Evolutionary conservation across 208 protist species (phyloP), one percentile per base, ranked within the genome.

Genomic region (Naegleria gruberi): DNA sequence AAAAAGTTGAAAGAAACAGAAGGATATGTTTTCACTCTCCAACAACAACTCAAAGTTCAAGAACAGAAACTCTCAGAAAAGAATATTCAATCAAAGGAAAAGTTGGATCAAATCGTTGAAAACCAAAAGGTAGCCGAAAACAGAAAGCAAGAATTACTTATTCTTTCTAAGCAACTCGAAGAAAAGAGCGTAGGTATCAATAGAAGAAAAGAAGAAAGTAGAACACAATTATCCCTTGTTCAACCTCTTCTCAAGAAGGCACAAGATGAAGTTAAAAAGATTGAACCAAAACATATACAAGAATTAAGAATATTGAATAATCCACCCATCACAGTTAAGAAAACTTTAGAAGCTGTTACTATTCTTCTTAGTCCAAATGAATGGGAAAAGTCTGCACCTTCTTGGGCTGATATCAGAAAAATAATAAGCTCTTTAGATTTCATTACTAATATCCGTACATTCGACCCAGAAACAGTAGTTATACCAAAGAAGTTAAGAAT

Each of bases 301-400:
- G 98, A 99, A 94, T 97, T 99, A n/a, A 95, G 98, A 74, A 93
- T 95, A 41, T 97, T 99, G 89, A 94, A 94, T n/a, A 99, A 96
- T 44, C 98, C 98, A 82, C 98, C 98, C 40, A 93, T 92, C 47
- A 96, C 95, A 92, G 97, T 99, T 65, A 96, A 98, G 94, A 94
- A 97, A 30, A 95, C 96, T n/a, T 94, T 99, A 42, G 96, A 98
- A 90, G 97, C 98, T 15, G 92, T 95, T 85, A 91, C 93, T 40
- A 91, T 98, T 44, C 94, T 99, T 91, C 94, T 96, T 34, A 92
- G 74, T 34, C 40, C 74, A 8, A 82, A 82, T 82, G 74, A 82
- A 40, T 82, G 34, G 34, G 40, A 82, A 6, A 82, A 34, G 34
- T 40, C 10, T 82, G 40, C 17, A 82, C 74, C 30, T 34, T 12